A percentile compares a stretch with the other conserved stretches of the same genome.
These are phyloP conservation scores for Coemansia reversa DNA, from an alignment of 192 early-diverging fungal genomes.

Conservation along the genomic window DNA sequence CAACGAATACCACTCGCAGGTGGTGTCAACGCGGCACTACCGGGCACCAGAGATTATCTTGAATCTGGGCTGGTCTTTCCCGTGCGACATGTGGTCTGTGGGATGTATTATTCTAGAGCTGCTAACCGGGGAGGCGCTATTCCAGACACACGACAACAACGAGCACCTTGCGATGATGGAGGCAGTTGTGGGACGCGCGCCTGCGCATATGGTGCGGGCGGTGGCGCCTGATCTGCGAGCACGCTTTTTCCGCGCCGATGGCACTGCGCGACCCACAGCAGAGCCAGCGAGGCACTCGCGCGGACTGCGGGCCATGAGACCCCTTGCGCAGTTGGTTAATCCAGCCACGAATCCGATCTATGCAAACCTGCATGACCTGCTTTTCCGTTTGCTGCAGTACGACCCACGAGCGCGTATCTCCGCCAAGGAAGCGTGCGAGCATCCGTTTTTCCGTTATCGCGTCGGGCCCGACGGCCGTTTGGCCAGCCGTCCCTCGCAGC, in stretches of 20 bases:
- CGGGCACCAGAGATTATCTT: slow-evolving; percentile 96
- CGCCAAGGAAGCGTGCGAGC: slow-evolving; percentile 78
- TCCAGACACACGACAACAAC: slow-evolving; percentile 96
- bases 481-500: slow-evolving; percentile 12
- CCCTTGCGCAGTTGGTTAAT: slow-evolving; percentile 51
- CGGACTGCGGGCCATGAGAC: slow-evolving; percentile 46
- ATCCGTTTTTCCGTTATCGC: slow-evolving; percentile 76
- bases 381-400: slow-evolving; percentile 72
- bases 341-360: slow-evolving; percentile 49
- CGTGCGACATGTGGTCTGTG: slow-evolving; percentile 97
- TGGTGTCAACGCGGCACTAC: slow-evolving; percentile 95
- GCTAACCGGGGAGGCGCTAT: slow-evolving; percentile 91
- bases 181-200: slow-evolving; percentile 75
- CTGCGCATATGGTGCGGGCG: slow-evolving; percentile 60
- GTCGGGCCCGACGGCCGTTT: slow-evolving; percentile 53
- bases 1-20: slow-evolving; percentile 85
- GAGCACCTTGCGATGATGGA: slow-evolving; percentile 99
- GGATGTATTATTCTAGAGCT: slow-evolving; percentile 97
- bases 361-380: slow-evolving; percentile 65
- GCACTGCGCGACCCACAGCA: slow-evolving; percentile 37
- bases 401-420: slow-evolving; percentile 79
- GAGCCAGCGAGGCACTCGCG: slow-evolving; percentile 44
- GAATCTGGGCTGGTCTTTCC: slow-evolving; percentile 91
- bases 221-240: slow-evolving; percentile 38
- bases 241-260: slow-evolving; percentile 43